Conservation (phyloP, 2,329 filamentous ascomycete genomes). For the Alternaria sp. region DNA sequence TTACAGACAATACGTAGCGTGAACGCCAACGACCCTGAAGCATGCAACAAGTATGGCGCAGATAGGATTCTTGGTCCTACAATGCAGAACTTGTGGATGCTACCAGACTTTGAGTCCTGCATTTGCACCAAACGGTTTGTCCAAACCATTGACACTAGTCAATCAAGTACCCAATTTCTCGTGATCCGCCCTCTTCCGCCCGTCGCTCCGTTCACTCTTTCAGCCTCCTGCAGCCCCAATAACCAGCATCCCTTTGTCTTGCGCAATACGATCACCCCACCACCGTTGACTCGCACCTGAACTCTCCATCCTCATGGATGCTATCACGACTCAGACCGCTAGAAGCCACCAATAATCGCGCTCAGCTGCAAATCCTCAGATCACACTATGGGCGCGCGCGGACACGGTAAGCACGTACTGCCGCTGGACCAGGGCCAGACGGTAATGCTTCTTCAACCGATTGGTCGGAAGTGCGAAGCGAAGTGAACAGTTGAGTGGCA, state of each 20-base stretch:
- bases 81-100: neutral
- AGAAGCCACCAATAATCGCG: slow-evolving; percentile 5
- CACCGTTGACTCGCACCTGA: neutral
- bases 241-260: neutral
- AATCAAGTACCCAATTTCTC: neutral
- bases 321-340: neutral
- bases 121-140: neutral
- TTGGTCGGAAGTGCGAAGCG: neutral
- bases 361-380: neutral
- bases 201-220: neutral
- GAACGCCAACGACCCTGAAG: neutral
- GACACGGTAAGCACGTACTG: slow-evolving; percentile 16
- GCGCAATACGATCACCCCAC: neutral
- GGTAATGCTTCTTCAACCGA: neutral
- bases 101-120: neutral
- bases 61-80: neutral
- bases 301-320: neutral
- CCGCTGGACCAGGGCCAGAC: slow-evolving; percentile 5
- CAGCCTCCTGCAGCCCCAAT: neutral
- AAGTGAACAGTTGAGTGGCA: neutral
- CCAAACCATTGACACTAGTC: neutral
- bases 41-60: neutral
- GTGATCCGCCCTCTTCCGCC: neutral
- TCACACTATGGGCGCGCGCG: neutral
- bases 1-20: neutral